Conservation (phyloP, 1,139 yeast genomes). For the Pneumocystis jirovecii region DNA sequence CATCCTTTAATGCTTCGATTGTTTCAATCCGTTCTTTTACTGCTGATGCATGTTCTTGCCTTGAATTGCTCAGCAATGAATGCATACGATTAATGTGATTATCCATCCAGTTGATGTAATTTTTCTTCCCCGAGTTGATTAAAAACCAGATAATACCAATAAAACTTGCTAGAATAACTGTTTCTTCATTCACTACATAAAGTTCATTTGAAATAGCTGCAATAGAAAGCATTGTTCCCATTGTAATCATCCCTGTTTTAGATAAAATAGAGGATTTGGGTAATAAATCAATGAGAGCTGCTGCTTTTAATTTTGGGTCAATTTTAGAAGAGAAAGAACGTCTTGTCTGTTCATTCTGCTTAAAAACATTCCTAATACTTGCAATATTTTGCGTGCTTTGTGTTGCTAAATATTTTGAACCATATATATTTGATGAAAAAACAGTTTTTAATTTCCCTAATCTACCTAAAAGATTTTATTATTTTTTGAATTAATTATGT, state of each 20-base stretch:
- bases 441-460: neutral
- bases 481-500: neutral
- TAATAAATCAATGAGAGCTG: constrained; percentile 73
- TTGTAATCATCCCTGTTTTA: constrained; percentile 90
- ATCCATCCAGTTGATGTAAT: constrained; percentile 89
- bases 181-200: constrained; percentile 86
- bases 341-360: neutral
- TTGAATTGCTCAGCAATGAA: constrained; percentile 70
- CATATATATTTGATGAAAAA: neutral
- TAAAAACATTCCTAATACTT: neutral
- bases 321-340: neutral
- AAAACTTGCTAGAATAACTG: constrained; percentile 70
- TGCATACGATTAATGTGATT: constrained; percentile 76
- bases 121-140: constrained; percentile 84
- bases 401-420: neutral
- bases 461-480: neutral
- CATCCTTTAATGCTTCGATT: constrained; percentile 81
- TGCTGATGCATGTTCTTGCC: constrained; percentile 79
- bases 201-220: constrained; percentile 90
- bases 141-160: constrained; percentile 57
- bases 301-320: constrained; percentile 87
- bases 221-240: constrained; percentile 83
- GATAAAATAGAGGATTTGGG: constrained; percentile 83
- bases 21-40: constrained; percentile 83
- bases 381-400: neutral